phyloP scores from a whole-genome alignment of 805 yeast species.

The Suhomyces faveliae region DNA sequence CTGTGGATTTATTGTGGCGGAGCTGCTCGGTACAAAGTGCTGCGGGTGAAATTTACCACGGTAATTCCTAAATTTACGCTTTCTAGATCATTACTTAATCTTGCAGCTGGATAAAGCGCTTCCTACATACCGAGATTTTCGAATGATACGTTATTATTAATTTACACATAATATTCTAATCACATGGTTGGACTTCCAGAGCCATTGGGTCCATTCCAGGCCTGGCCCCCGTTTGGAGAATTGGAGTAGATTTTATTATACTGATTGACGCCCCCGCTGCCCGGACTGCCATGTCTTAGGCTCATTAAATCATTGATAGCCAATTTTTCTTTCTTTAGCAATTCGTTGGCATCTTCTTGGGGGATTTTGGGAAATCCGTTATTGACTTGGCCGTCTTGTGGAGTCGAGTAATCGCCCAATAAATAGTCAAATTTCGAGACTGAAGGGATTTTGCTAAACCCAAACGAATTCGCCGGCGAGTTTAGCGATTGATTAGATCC shows the following conservation, averaged over 20 bases:
- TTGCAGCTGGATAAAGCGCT: neutral
- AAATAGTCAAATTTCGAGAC: conserved; percentile 13
- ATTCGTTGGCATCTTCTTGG: conserved; percentile 14
- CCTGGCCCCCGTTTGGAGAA: neutral
- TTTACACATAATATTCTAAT: neutral
- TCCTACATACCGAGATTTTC: neutral
- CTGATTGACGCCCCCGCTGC: neutral
- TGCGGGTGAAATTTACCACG: neutral
- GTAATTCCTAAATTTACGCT: neutral
- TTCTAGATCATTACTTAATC: neutral
- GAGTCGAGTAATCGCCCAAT: conserved; percentile 8
- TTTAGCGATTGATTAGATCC: neutral
- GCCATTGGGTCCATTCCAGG: conserved; percentile 1
- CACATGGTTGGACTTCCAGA: neutral
- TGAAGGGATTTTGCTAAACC: conserved; percentile 11
- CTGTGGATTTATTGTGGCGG: neutral
- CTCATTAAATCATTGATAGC: conserved; percentile 22
- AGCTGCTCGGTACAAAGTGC: neutral
- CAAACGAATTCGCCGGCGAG: conserved; percentile 4
- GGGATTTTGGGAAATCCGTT: neutral
- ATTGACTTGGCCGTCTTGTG: neutral
- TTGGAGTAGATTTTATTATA: neutral
- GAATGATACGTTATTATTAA: neutral
- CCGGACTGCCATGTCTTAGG: conserved; percentile 11
- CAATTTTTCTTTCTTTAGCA: conserved; percentile 29